phyloP scores from a whole-genome alignment of 1,139 yeast species.

The Geotrichum citri-aurantii region DNA sequence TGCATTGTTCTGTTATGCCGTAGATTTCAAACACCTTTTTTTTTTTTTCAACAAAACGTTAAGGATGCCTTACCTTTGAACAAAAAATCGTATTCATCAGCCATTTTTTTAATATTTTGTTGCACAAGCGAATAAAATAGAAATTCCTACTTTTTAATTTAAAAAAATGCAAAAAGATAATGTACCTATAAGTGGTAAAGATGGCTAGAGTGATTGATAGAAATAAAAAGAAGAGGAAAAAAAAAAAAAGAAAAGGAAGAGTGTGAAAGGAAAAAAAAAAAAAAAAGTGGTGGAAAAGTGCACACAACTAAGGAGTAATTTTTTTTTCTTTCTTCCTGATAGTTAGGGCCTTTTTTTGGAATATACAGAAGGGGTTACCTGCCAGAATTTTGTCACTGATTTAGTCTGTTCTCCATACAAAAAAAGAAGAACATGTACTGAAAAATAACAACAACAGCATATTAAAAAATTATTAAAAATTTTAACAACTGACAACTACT shows the following conservation, averaged over 20 bases:
- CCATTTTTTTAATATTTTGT: constrained; percentile 25
- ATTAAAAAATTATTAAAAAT: no score
- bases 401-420: neutral
- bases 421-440: no score
- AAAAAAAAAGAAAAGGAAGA: neutral
- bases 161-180: neutral
- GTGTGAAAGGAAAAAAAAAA: neutral
- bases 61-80: constrained; percentile 57
- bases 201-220: neutral
- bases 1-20: neutral
- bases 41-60: neutral
- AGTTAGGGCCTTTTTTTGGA: neutral
- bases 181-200: neutral
- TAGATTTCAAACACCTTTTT: no score
- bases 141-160: neutral
- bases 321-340: no score
- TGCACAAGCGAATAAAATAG: neutral
- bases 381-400: neutral
- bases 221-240: neutral
- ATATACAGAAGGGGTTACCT: neutral
- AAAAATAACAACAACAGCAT: no score
- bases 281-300: neutral
- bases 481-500: neutral
- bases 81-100: constrained; percentile 86
- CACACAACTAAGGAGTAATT: neutral